Base-by-base conservation (phyloP, 192 early-diverging fungal species). In the Umbelopsis sp. region DNA sequence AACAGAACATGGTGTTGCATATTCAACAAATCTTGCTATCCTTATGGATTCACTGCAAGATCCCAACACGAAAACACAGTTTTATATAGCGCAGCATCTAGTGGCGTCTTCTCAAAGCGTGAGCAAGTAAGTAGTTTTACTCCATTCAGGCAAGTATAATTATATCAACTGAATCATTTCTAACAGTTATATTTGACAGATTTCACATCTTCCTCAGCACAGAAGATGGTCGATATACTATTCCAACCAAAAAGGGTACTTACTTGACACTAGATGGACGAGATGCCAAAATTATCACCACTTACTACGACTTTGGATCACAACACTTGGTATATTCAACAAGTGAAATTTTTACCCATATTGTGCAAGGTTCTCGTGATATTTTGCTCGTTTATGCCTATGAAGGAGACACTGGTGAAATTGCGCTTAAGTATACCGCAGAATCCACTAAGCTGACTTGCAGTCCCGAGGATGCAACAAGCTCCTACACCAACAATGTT, bases 311-410 rank as follows among this genome's bases (percentile, higher is more conserved):
- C n/a, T 43, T 68, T 25, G 41, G 67, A n/a, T 44, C 31, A 2
- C 36, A 44, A 29, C 67, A 44, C 25, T 44, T 68, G 31, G 34
- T 38, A 8, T 68, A 68, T 34, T 68, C 67, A n/a, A 68, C 67
- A 2, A 44, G 22, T 21, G 67, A 68, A 44, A 32, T 68, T 6
- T 68, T 68, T 26, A 22, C 31, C 20, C 67, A 68, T 21, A 20
- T n/a, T 10, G 12, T 21, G 14, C 16, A n/a, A 32, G 41, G 36
- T 68, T n/a, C 20, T 12, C 31, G 36, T 1, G 45, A 68, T 20
- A 10, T 68, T n/a, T 32, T 43, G 12, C 20, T 68, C 1, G n/a
- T 68, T 25, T 68, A 68, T 34, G 67, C 36, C 1, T 44, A n/a
- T 44, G 20, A 32, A 44, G 67, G 67, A 24, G 38, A 68, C 7